Conservation (phyloP, 164 flowering plant species). For the Chloranthus sessilifolius region DNA sequence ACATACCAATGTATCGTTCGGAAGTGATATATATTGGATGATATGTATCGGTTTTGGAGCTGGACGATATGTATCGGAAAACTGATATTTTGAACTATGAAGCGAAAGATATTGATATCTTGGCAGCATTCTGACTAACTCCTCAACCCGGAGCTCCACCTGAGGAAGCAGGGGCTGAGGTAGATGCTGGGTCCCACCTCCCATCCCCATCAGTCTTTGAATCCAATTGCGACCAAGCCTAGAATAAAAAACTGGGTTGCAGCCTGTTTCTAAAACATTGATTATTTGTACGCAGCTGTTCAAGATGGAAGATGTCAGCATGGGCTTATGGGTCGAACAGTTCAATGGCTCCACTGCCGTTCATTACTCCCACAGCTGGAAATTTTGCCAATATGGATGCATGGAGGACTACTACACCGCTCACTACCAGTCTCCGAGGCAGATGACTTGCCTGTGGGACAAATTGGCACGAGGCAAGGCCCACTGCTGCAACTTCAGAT, state of each 20-base stretch:
- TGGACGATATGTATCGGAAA: too few relatives aligned
- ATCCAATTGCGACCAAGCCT: too few relatives aligned
- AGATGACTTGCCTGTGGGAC: slow-evolving; percentile 8
- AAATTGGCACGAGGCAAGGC: slow-evolving; percentile 2
- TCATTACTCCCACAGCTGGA: slow-evolving; percentile 7
- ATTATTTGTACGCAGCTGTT: slow-evolving; percentile 33
- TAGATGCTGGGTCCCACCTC: slow-evolving; percentile 16
- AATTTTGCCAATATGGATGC: slow-evolving; percentile 6
- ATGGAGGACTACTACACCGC: slow-evolving; percentile 3
- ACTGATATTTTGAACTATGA: too few relatives aligned
- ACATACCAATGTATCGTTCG: too few relatives aligned
- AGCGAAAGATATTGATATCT: slow-evolving; percentile 20
- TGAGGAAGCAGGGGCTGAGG: slow-evolving; percentile 16
- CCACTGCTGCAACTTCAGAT: slow-evolving; percentile 3
- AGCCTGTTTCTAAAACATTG: too few relatives aligned
- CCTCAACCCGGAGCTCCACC: slow-evolving; percentile 22
- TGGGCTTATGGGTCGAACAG: slow-evolving; percentile 66
- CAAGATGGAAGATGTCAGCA: slow-evolving; percentile 64
- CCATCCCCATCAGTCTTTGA: too few relatives aligned
- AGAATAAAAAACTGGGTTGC: too few relatives aligned
- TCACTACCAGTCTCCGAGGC: slow-evolving; percentile 7
- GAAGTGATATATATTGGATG: too few relatives aligned
- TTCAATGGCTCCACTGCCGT: slow-evolving; percentile 24
- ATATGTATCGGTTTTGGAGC: too few relatives aligned
- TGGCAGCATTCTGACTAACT: slow-evolving; percentile 24